Base-by-base conservation (phyloP, 495 filamentous ascomycete species). In the Penicillium turbatum region DNA sequence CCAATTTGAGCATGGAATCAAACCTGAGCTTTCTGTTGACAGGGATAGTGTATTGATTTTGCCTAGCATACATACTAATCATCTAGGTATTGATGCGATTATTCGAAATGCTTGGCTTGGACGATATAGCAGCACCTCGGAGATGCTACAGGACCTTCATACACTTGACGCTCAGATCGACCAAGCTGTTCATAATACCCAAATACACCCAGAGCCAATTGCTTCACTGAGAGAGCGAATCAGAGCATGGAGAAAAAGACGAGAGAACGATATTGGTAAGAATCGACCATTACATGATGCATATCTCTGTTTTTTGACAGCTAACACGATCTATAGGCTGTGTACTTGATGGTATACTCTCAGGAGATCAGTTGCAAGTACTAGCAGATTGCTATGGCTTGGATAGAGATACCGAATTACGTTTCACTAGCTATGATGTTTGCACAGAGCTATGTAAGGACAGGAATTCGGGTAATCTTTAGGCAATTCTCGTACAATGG, bases 361-460 rank as follows among this genome's bases (percentile, higher is more conserved):
- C 60, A 43, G 55, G 59, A 38, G 42, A 51, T n/a, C 57, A 63
- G 38, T 50, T 66, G 32, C 17, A 61, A 31, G 45, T 9, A 4
- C 48, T 66, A 48, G 63, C 58, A 30, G 55, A 62, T 41, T 43
- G 40, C 36, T 64, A 64, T 41, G 61, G 55, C 49, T 53, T 53
- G 52, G 48, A 64, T 38, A 53, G n/a, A 51, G 61, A 62, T 59
- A 57, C 44, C 19, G 63, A 64, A 40, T 40, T 24, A 7, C 37
- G 37, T 6, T 40, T 40, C 37, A 24, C 37, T 40, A 40, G 37
- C 37, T 19, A 19, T 40, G 16, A 40, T 40, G 37, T 40, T n/a
- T n/a, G n/a, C n/a, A n/a, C n/a, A n/a, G n/a, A n/a, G n/a, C n/a
- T n/a, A n/a, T n/a, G n/a, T n/a, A n/a, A n/a, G n/a, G n/a, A n/a